phyloP scores from a whole-genome alignment of 73 alveolate species.

The Loxodes magnus region DNA sequence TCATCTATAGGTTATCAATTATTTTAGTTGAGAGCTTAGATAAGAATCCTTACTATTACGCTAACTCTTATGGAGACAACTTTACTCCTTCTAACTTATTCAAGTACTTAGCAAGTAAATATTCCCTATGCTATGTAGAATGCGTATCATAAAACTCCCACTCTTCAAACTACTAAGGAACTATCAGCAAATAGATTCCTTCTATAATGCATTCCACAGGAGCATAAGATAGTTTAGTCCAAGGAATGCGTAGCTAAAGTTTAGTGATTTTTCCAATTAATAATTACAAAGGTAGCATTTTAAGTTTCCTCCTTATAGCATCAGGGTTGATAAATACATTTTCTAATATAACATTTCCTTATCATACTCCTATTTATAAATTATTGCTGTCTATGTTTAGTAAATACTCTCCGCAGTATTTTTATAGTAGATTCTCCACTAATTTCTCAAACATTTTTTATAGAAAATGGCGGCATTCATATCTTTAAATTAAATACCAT shows the following conservation, averaged over 20 bases:
- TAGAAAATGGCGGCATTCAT: too few species aligned
- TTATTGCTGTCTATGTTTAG: constrained; percentile 79
- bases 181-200: constrained; percentile 64
- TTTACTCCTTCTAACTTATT: background rate
- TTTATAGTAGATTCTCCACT: too few species aligned
- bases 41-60: constrained; percentile 55
- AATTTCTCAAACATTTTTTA: too few species aligned
- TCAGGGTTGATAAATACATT: constrained; percentile 70
- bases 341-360: constrained; percentile 79
- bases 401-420: too few species aligned
- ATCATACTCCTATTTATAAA: constrained; percentile 63
- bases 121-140: background rate
- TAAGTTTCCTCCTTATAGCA: constrained; percentile 54
- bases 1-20: constrained; percentile 82
- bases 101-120: too few species aligned
- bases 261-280: constrained; percentile 68
- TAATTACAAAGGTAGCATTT: constrained; percentile 63
- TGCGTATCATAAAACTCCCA: constrained; percentile 47
- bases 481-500: too few species aligned
- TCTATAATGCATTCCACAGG: constrained; percentile 81
- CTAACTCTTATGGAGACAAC: constrained; percentile 11
- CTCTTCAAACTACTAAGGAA: constrained; percentile 35
- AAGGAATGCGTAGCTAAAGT: constrained; percentile 76
- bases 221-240: constrained; percentile 85
- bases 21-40: constrained; percentile 75